Evolutionary conservation across 495 filamentous ascomycete genomes (phyloP), one percentile per base, ranked within the genome.

Genomic region (Diplogelasinospora grovesii): DNA sequence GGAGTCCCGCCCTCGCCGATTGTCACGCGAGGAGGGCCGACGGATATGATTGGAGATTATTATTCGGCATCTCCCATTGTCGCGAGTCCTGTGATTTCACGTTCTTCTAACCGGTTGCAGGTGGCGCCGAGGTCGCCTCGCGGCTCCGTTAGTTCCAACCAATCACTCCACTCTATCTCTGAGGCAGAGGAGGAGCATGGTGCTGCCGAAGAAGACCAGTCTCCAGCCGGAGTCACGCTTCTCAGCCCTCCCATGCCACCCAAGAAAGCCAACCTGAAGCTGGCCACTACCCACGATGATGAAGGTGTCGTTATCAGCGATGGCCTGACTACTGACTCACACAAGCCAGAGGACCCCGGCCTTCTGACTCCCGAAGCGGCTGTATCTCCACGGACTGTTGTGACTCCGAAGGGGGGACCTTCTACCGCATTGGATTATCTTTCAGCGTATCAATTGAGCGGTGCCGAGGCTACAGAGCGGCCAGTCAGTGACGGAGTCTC

Each of bases 1-100:
- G 61, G 46, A 15, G 36, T 41, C 2, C 57, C 63, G 3, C 50
- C 52, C 1, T 61, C 64, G 18, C 61, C 71, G 0, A 43, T 69
- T 15, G 23, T 67, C 19, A 44, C 34, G 8, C 27, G 49, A 3
- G 30, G 41, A 5, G 47, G 56, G 9, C 44, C 46, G 21, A 46
- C 48, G n/a, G 43, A 55, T n/a, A 55, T 59, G 20, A 41, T 54
- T 32, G 50, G 50, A 6, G 52, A 56, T 25, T 31, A 37, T 10
- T 25, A 40, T 5, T 23, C 36, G 5, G 13, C 50, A 8, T 44
- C 39, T 20, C 49, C 27, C 21, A 22, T 49, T 8, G 25, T 30
- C 26, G 25, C 25, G 7, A 39, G 43, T 33, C 30, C 33, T 14
- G 22, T 39, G 2, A 30, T 46, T 13, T 36, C 36, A 8, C 56